Base-by-base conservation (phyloP, 129 eudicot genomes). In the sunflower (Helianthus annuus) region DNA sequence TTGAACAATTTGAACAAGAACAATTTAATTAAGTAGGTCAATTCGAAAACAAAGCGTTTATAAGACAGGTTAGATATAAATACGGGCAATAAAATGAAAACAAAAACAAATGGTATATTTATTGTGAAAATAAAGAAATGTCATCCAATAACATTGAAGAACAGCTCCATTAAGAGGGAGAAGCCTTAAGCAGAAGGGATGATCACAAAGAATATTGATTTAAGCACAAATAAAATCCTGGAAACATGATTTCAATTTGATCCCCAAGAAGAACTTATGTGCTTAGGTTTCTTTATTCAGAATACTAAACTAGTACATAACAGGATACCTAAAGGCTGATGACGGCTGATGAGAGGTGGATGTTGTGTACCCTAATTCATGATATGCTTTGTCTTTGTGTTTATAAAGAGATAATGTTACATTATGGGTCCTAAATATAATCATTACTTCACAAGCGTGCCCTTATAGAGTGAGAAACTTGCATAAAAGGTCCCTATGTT, bases 211-310 rank as follows among this genome's bases (percentile, higher is more conserved):
- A 75, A 38, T 48, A 36, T 66, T 56, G 15, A 40, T 75, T 1
- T 75, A 11, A 66, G 79, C 79, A 75, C 79, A 75, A 66, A 75
- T 75, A 75, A 75, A 75, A 75, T 75, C 73, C 73, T 75, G 68
- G 34, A 75, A 55, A 66, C 16, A 49, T 63, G 8, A 16, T 10
- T 24, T 51, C 2, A 29, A 39, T 11, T 65, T n/a, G 13, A 66
- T 66, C 39, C 42, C 59, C 79, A 75, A 57, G 79, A 75, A 75
- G 79, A 75, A 75, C 79, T 66, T 75, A 75, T 75, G 73, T 75
- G 79, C 79, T 75, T 8, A 0, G 7, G 19, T 0, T 7, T 32
- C 36, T 16, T 74, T 24, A 74, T 1, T 11, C 53, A 64, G 22
- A 15, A 45, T 42, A 15, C 6, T 4, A 52, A 53, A 53, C 2